Evolutionary conservation across 129 eudicot genomes (phyloP).

Genomic region (Tagetes patula): DNA sequence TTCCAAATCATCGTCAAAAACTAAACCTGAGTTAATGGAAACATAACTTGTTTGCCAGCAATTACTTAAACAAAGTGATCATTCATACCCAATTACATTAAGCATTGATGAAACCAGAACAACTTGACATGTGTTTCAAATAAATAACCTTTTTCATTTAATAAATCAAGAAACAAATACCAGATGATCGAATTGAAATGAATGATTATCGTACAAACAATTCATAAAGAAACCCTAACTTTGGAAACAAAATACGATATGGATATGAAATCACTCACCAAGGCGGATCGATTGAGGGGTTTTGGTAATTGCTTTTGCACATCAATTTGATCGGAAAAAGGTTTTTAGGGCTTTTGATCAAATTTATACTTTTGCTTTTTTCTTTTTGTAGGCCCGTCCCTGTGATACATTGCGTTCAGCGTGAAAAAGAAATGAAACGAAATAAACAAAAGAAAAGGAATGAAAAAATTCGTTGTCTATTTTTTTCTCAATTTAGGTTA

Average conservation of each 20-base stretch:
- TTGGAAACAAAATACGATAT: constrained; percentile 1
- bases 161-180: no score
- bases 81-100: not conserved
- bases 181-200: no score
- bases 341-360: constrained; percentile 32
- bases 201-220: constrained; percentile 1
- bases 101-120: not conserved
- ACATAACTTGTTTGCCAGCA: not conserved
- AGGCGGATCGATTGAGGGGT: constrained; percentile 18
- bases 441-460: no score
- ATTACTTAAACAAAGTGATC: not conserved
- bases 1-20: not conserved
- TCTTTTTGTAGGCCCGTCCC: constrained; percentile 25
- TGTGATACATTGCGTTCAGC: no score
- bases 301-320: constrained; percentile 16
- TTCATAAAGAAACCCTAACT: constrained; percentile 20
- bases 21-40: not conserved
- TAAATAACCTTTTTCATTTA: not conserved
- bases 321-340: constrained; percentile 8
- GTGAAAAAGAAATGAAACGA: no score
- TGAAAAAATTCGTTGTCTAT: no score
- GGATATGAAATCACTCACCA: constrained; percentile 27
- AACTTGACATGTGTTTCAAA: not conserved
- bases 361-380: constrained; percentile 41
- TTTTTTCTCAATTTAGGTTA: no score